Evolutionary conservation across 495 filamentous ascomycete species (phyloP), one percentile per base, ranked within the genome.

Genomic region (Podospora bellae-mahoneyi): DNA sequence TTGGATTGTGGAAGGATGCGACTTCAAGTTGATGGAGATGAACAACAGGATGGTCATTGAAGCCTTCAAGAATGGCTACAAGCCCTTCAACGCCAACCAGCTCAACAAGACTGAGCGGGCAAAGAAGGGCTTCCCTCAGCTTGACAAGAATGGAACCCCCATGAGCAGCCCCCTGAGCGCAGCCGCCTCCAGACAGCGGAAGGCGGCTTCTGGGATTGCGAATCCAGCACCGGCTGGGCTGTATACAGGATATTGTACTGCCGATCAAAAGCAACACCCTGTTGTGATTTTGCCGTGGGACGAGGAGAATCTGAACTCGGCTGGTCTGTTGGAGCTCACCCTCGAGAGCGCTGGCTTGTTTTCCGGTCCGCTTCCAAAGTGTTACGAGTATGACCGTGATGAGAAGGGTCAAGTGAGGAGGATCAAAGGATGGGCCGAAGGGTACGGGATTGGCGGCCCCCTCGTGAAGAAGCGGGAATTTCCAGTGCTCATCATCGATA

Each of bases 401-500:
- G 28, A 26, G 15, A 18, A 32, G 16, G 19, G 44, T 19, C 39
- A 48, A 48, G 53, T 64, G 13, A 53, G 59, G 4, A 69, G 76
- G 16, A 80, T 83, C 64, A 23, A 65, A 15, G 77, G 77, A 15
- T 84, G 82, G 82, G 74, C 76, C 6, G 64, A 69, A 5, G 81
- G 77, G 0, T 83, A 78, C 55, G 76, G 79, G 64, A 74, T 78
- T 56, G 79, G 78, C 26, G 82, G 81, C 0, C 59, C 68, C 0
- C 62, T 69, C n/a, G 71, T 76, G 20, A 69, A 59, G 19, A 71
- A 71, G 62, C 76, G 82, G 19, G 79, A 77, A 54, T 83, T 83
- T 28, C 79, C 82, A 1, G 79, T 82, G 4, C 73, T 79, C 71
- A 82, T 78, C 60, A 79, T 80, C 27, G 81, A 84, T 10, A 59